Conservation (phyloP, 1,284 basidiomycete species). For the Rhodotorula sp. region DNA sequence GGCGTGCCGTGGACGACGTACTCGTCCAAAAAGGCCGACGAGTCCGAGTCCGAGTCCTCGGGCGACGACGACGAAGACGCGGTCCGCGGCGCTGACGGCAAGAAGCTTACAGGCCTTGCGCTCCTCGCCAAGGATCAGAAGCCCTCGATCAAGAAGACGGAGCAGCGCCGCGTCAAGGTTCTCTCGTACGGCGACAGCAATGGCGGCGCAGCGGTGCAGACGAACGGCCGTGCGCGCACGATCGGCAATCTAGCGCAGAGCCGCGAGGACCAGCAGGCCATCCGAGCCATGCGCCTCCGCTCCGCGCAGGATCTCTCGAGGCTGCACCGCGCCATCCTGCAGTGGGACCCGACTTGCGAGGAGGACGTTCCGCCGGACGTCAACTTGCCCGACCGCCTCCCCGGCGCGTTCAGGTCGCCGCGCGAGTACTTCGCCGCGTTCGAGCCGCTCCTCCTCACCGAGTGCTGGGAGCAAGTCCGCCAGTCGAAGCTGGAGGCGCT, state of each 20-base stretch:
- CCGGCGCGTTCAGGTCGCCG: constrained; percentile 66
- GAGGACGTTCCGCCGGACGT: constrained; percentile 31
- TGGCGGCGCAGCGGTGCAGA: constrained; percentile 44
- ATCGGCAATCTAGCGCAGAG: constrained; percentile 51
- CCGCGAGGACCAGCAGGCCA: constrained; percentile 61
- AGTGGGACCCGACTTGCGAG: constrained; percentile 68
- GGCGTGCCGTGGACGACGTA: constrained; percentile 43
- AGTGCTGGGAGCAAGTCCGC: constrained; percentile 86
- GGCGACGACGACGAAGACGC: constrained; percentile 61
- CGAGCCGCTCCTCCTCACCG: constrained; percentile 83
- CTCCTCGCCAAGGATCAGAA: constrained; percentile 66
- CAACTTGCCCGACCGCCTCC: constrained; percentile 57
- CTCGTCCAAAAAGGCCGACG: constrained; percentile 42
- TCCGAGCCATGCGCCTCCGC: constrained; percentile 60
- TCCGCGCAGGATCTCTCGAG: constrained; percentile 78
- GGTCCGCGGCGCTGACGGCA: constrained; percentile 42
- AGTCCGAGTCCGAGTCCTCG: constrained; percentile 56
- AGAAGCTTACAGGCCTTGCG: constrained; percentile 56
- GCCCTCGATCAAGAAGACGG: constrained; percentile 61
- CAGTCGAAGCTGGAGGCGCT: constrained; percentile 66
- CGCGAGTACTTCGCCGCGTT: constrained; percentile 74
- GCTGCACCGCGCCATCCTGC: constrained; percentile 77
- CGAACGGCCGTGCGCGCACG: constrained; percentile 30
- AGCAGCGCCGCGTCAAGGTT: constrained; percentile 47
- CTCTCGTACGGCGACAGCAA: constrained; percentile 31